Evolutionary conservation across 2,329 filamentous ascomycete species (phyloP).

Genomic region (Ramularia collo-cygni): DNA sequence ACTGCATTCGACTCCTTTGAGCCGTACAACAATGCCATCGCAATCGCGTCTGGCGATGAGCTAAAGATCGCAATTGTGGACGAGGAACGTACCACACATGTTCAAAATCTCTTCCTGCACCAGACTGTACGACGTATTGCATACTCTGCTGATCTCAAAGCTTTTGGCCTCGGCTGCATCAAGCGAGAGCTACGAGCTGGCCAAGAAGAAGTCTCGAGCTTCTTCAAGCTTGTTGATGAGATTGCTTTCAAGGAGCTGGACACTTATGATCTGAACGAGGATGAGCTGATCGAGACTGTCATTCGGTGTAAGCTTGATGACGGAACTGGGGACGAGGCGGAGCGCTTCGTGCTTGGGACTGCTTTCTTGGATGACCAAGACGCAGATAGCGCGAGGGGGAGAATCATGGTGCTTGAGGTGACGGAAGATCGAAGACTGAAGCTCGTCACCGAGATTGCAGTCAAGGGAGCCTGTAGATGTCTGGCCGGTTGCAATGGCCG

Average conservation of each 20-base stretch:
- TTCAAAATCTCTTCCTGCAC: constrained; percentile 68
- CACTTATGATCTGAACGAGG: constrained; percentile 55
- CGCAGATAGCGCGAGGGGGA: constrained; percentile 55
- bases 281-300: constrained; percentile 79
- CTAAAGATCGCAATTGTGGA: constrained; percentile 78
- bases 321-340: constrained; percentile 49
- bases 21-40: constrained; percentile 72
- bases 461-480: constrained; percentile 76
- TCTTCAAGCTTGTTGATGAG: constrained; percentile 87
- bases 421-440: constrained; percentile 67
- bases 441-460: constrained; percentile 58
- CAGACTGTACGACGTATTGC: constrained; percentile 82
- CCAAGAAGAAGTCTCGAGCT: constrained; percentile 68
- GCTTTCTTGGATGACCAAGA: constrained; percentile 61
- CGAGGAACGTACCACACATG: constrained; percentile 77
- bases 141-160: constrained; percentile 70
- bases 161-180: constrained; percentile 83
- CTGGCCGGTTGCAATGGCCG: constrained; percentile 67
- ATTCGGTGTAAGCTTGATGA: constrained; percentile 67
- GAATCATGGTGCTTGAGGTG: constrained; percentile 79
- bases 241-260: constrained; percentile 75
- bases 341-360: constrained; percentile 88
- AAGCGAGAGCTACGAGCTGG: constrained; percentile 63
- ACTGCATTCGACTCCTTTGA: constrained; percentile 69
- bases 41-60: constrained; percentile 64